Base-by-base conservation (phyloP, 1,139 yeast genomes). In the Suhomyces anneliseae region DNA sequence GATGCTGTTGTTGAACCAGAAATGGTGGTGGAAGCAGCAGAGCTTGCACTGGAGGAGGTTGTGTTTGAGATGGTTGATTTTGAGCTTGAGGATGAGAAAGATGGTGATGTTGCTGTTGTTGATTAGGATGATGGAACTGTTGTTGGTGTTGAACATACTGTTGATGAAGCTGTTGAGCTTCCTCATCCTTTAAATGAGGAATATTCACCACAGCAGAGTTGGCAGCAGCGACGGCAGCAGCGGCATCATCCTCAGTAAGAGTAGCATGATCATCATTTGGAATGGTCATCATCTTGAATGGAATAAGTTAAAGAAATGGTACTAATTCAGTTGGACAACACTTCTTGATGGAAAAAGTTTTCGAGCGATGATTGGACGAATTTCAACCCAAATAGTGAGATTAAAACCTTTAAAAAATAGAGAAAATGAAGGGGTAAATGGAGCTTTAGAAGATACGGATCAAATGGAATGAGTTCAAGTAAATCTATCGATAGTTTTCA, bases 151-250 rank as follows among this genome's bases (percentile, higher is more conserved):
- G 62, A 38, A 54, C 59, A 39, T 56, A 58, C 40, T 58, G 62
- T 32, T 58, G 63, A 37, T 59, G 61, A 39, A 57, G 54, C 41
- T 52, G 61, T 32, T 60, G 62, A 10, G 56, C 53, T 15, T 60
- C 64, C 10, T 60, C 64, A 15, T 56, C 58, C 38, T 59, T 59
- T 36, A 57, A 50, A 52, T 43, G 55, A 36, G 51, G 54, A 27
- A 49, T 48, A 41, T 46, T 32, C 35, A 52, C 40, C 43, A 49
- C 56, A 12, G 53, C 58, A 6, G 66, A 63, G 34, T 64, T 63
- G 35, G 67, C 65, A n/a, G 63, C 65, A 11, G 67, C 70, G 9
- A 62, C 66, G 11, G 62, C 69, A 8, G 67, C 60, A 27, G 65
- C 62, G 11, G 65, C 66, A 44, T 61, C 66, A 45, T 64, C 67